Base-by-base conservation (phyloP, 331 rosid species). In the Arachis monticola region DNA sequence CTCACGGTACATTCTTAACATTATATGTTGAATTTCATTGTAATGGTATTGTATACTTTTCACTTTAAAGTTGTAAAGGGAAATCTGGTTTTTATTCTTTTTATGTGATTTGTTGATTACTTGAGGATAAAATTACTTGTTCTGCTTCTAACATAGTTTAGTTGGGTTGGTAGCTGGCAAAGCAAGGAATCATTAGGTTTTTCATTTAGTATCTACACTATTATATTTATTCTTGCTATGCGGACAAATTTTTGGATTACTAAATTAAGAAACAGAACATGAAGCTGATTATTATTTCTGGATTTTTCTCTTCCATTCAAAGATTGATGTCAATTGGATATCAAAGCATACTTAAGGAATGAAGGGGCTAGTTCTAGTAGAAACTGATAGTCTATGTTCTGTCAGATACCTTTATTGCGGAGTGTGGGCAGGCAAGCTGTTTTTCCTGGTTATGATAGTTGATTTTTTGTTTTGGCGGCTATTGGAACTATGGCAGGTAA, bases 351-450 rank as follows among this genome's bases (percentile, higher is more conserved):
- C 61, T 57, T 57, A 48, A 35, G 8, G 53, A 70, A 30, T 71
- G 7, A 53, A 41, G 77, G 40, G 46, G 62, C 55, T 61, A 61
- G 55, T 69, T 70, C 5, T 51, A 47, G 40, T 6, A 46, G 11
- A 72, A 64, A 64, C 79, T 82, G 42, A 83, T 52, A 47, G n/a
- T 55, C 42, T 80, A 12, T 58, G 35, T 68, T 83, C 55, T 74
- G 52, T 53, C 67, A 91, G 98, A 67, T 91, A 89, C 80, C 97
- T 90, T 71, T 81, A 82, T 1, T 87, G 96, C 76, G 98, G 98
- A 79, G 67, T 91, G 3, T 93, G 97, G 92, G 98, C 96, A 5
- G 96, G 98, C 64, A 93, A 91, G 83, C 85, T 91, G 65, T 93
- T 91, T 79, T 91, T 94, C 87, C 79, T 93, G 87, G 97, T 87